phyloP scores from a whole-genome alignment of 805 yeast species.

The Myxozyma geophila region DNA sequence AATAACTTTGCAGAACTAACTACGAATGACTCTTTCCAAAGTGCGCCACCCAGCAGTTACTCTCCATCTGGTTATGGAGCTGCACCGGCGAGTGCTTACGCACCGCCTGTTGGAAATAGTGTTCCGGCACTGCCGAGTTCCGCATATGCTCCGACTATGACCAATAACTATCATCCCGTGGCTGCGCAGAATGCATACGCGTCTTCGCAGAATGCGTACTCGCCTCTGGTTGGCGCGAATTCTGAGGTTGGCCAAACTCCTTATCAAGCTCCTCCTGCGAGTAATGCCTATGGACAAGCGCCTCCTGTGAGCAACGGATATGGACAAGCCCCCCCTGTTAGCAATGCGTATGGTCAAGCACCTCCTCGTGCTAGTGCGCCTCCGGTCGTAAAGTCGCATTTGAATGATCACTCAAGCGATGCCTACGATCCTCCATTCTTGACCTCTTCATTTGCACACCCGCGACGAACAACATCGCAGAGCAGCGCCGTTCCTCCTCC shows the following conservation, averaged over 20 bases:
- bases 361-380: background rate
- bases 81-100: conserved; percentile 12
- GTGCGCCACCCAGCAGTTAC: background rate
- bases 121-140: background rate
- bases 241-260: background rate
- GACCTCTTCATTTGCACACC: conserved; percentile 8
- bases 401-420: conserved; percentile 15
- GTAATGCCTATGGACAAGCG: background rate
- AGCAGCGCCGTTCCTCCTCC: conserved; percentile 21
- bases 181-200: conserved; percentile 9
- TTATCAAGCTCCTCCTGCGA: too few relatives aligned
- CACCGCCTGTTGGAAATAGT: background rate
- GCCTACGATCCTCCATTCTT: conserved; percentile 28
- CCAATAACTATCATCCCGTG: background rate
- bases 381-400: background rate
- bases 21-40: background rate
- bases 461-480: conserved; percentile 9
- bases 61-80: conserved; percentile 12
- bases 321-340: background rate
- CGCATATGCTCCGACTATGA: background rate
- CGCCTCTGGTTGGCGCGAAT: background rate
- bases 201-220: conserved; percentile 1
- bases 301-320: background rate
- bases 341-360: background rate
- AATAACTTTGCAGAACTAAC: background rate